Evolutionary conservation across 192 early-diverging fungal species (phyloP), one percentile per base, ranked within the genome.

Genomic region (Rhizoclosmatium sp.): DNA sequence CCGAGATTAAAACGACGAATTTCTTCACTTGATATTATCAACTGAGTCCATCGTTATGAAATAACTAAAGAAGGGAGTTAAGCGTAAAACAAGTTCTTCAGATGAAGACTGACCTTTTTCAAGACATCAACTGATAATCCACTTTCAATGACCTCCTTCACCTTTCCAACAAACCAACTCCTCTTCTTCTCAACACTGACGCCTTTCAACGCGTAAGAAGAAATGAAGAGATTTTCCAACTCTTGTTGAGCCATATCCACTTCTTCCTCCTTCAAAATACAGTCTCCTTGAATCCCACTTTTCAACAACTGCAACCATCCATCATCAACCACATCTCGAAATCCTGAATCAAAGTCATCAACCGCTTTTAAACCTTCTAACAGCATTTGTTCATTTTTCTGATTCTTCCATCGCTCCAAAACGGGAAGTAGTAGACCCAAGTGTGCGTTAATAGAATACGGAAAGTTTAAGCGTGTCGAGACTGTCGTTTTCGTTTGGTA

Each of bases 301-400:
- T 47, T 14, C 67, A 42, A 69, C 2, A 69, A 12, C 46, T 47
- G 67, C 67, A 23, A 23, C 67, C 2, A 5, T 69, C 40, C 42
- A 2, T 7, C 67, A 10, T 69, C 67, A 14, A 69, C 14, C 47
- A 47, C 40, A 21, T 42, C 67, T 4, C 31, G 31, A 0, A 31
- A 31, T 31, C 31, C 31, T 31, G 31, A 31, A 31, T 31, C 42
- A 42, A 46, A 1, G 2, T n/a, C 69, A 19, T 71, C 48, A 19
- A 71, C 49, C 54, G 48, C 69, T 71, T 56, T 49, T 42, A 68
- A 68, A 10, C 65, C 65, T 21, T 68, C 61, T 9, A 23, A 39
- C 54, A 56, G 54, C 54, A 56, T 56, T 56, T 56, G 9, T n/a
- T 56, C 62, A 65, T 14, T 19, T 21, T 64, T 31, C 61, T 9